Evolutionary conservation across 2,329 filamentous ascomycete species (phyloP).

Genomic region (Macrophomina phaseolina): DNA sequence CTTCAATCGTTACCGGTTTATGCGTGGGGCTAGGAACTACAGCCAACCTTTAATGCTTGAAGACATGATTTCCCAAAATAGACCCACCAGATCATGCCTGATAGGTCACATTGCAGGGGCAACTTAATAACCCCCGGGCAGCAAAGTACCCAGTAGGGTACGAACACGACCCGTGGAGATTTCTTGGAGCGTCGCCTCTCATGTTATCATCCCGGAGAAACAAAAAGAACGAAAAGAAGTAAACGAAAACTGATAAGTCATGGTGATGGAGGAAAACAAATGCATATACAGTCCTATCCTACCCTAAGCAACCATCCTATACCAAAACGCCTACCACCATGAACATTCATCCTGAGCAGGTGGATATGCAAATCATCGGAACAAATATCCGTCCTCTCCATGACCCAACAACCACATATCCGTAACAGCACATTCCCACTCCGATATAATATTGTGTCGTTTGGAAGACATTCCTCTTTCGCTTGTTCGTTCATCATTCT

Average conservation of each 20-base stretch:
- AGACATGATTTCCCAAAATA: no score
- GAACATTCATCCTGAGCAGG: not conserved
- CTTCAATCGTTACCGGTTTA: no score
- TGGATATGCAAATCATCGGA: conserved; percentile 11
- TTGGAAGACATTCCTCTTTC: not conserved
- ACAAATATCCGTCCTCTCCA: not conserved
- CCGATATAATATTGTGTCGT: not conserved
- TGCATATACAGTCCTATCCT: not conserved
- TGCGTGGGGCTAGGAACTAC: no score
- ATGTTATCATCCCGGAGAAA: no score
- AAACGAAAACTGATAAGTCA: no score
- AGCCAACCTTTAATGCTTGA: no score
- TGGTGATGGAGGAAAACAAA: not conserved
- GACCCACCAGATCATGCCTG: no score
- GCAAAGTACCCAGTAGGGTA: no score
- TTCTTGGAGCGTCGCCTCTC: no score
- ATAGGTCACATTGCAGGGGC: no score
- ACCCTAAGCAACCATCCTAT: not conserved
- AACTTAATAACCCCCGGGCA: no score
- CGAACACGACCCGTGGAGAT: no score
- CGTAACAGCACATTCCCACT: not conserved
- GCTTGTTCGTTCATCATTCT: not conserved
- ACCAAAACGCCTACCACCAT: conserved; percentile 1
- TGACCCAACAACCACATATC: not conserved
- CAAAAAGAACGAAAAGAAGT: not conserved